A percentile compares a stretch with the other conserved stretches of the same genome.
Conservation (phyloP, 2,329 filamentous ascomycete species). For the Dactylellina cionopaga region DNA sequence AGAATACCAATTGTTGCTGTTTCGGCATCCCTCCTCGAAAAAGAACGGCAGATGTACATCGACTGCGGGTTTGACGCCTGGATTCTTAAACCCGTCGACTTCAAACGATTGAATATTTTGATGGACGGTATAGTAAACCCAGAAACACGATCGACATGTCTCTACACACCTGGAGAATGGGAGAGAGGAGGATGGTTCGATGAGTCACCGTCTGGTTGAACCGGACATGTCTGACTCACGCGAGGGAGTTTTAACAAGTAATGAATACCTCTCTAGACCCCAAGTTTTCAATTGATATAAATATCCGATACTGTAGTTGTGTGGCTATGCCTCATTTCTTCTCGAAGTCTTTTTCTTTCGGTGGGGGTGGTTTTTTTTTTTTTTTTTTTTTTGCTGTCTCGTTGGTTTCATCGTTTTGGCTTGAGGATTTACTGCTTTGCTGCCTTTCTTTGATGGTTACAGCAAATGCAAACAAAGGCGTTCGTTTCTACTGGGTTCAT, state of each 20-base stretch:
- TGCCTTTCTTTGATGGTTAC: background rate
- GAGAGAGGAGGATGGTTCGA: conserved; percentile 87
- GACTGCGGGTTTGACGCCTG: conserved; percentile 86
- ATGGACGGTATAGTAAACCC: conserved; percentile 75
- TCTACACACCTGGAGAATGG: conserved; percentile 79
- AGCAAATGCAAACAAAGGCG: conserved; percentile 28
- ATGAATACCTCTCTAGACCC: too few relatives aligned
- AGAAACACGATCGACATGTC: conserved; percentile 68
- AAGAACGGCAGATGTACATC: conserved; percentile 74
- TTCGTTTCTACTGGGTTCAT: conserved; percentile 25
- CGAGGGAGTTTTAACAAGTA: too few relatives aligned
- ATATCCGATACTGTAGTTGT: too few relatives aligned
- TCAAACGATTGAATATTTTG: conserved; percentile 75
- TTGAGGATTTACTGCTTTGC: background rate
- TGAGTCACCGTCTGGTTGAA: conserved; percentile 26
- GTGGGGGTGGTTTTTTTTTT: too few relatives aligned
- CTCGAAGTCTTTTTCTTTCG: too few relatives aligned
- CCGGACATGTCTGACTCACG: too few relatives aligned
- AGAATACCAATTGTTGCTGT: conserved; percentile 85
- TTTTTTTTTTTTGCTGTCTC: background rate
- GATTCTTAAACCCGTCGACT: conserved; percentile 89
- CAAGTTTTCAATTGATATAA: too few relatives aligned
- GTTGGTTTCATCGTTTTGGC: background rate
- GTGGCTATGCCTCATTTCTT: too few relatives aligned
- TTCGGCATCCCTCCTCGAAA: conserved; percentile 81